Base-by-base conservation (phyloP, 352 stramenopile genomes). In the Pythium vanterpoolii region DNA sequence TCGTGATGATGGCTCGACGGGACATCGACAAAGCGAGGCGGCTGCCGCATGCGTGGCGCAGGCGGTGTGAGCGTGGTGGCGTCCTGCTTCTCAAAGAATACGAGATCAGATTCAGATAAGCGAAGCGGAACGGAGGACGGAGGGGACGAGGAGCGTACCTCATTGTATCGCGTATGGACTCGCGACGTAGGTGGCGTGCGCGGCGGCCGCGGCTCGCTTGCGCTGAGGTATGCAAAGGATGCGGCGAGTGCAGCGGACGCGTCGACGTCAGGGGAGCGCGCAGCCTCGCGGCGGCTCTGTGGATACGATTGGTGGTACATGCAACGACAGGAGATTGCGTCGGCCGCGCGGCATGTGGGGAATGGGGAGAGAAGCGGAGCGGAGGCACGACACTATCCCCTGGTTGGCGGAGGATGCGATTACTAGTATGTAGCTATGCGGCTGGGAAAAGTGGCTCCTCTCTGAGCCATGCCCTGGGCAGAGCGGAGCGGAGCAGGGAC, bases 241-340 rank as follows among this genome's bases (percentile, higher is more conserved):
- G 56, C 56, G 56, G 47, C 56, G 33, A 63, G 56, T 39, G 56
- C 56, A 8, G 34, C 44, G 46, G 56, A 51, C 5, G 56, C 38
- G 36, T 51, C 56, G 18, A 26, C 27, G 36, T 56, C 46, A 28
- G 28, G 33, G 18, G 55, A 47, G 24, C 31, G 55, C 55, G 55
- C 14, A 33, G 39, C 43, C 26, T 63, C 56, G 46, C 56, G 56
- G 47, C 56, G 56, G 39, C 34, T 50, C 18, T 36, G 46, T 27
- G 56, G 56, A 47, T 63, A n/a, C 26, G 56, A 63, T n/a, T 47
- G 56, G 46, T 57, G 46, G 19, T 56, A 40, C 55, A 62, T 62
- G 44, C 31, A 34, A 8, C 9, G 21, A 42, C 21, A 31, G 21
- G 42, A 30, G 19, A 24, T 38, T 27, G 1, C 5, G 4, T 0